phyloP scores from a whole-genome alignment of 768 basidiomycete genomes.

The Hebeloma cylindrosporum region DNA sequence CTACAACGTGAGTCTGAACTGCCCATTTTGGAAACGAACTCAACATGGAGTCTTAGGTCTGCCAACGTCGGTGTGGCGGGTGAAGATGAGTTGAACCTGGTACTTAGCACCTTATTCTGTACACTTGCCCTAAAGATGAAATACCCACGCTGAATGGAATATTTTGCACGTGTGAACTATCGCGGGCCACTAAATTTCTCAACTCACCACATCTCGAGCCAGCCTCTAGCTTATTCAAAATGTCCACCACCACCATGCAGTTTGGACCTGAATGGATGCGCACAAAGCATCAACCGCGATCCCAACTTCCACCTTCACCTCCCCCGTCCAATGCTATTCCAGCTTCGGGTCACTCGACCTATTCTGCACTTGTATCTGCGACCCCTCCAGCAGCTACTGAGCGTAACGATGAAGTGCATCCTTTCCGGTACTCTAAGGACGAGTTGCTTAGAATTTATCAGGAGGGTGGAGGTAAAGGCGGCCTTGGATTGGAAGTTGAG shows the following conservation, averaged over 20 bases:
- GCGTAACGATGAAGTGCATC: constrained; percentile 63
- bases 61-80: constrained; percentile 70
- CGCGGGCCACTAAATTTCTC: constrained; percentile 22
- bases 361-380: constrained; percentile 67
- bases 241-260: constrained; percentile 74
- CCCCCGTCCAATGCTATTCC: constrained; percentile 45
- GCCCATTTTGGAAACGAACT: constrained; percentile 1
- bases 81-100: constrained; percentile 36
- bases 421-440: constrained; percentile 87
- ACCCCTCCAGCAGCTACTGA: constrained; percentile 50
- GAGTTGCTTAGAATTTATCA: constrained; percentile 82
- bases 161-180: constrained; percentile 42
- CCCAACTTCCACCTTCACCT: constrained; percentile 59
- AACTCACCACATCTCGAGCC: constrained; percentile 12
- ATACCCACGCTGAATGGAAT: constrained; percentile 29
- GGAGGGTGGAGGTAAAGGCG: constrained; percentile 72
- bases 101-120: background rate
- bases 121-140: constrained; percentile 43
- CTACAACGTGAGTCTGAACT: constrained; percentile 69
- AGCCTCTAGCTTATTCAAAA: constrained; percentile 26
- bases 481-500: constrained; percentile 83
- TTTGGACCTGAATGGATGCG: constrained; percentile 96
- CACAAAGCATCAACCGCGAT: constrained; percentile 64
- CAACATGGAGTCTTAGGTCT: constrained; percentile 45
- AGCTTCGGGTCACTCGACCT: constrained; percentile 60